These are phyloP conservation scores for Rugosomyces carneus DNA, from an alignment of 1,284 basidiomycete genomes.

Conservation along the genomic window DNA sequence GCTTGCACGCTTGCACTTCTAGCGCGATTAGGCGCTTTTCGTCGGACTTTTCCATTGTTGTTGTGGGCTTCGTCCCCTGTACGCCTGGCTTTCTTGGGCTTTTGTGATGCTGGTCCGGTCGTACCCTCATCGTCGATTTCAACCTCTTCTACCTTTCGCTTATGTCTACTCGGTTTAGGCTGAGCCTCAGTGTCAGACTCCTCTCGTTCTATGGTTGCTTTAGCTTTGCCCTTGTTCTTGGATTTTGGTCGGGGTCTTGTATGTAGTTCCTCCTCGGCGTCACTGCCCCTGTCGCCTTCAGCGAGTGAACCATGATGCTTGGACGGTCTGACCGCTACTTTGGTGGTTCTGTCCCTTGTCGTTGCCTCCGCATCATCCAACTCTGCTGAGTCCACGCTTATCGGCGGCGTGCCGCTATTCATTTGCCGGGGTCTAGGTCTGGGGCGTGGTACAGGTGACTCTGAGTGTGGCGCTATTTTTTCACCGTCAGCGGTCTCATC, in stretches of 20 bases:
- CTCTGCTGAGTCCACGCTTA: background rate
- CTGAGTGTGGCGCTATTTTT: constrained; percentile 3
- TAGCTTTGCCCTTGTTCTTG: constrained; percentile 25
- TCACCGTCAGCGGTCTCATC: constrained; percentile 12
- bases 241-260: constrained; percentile 12
- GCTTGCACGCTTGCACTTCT: constrained; percentile 17
- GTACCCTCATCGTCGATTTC: constrained; percentile 14
- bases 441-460: background rate
- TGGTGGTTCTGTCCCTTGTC: constrained; percentile 1
- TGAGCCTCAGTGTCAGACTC: constrained; percentile 11
- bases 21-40: constrained; percentile 13
- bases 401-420: too few species aligned
- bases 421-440: constrained; percentile 7
- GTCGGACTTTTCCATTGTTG: constrained; percentile 10
- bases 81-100: constrained; percentile 15
- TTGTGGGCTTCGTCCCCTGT: constrained; percentile 12
- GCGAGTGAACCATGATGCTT: constrained; percentile 1
- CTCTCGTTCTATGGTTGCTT: constrained; percentile 20
- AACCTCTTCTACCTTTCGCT: constrained; percentile 13
- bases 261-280: constrained; percentile 8
- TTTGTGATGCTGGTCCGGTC: constrained; percentile 7
- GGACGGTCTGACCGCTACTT: background rate
- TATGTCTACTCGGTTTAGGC: constrained; percentile 15
- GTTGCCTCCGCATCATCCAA: constrained; percentile 5
- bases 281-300: constrained; percentile 3